phyloP scores from a whole-genome alignment of 1,139 yeast species.

The Scheffersomyces lignicola region DNA sequence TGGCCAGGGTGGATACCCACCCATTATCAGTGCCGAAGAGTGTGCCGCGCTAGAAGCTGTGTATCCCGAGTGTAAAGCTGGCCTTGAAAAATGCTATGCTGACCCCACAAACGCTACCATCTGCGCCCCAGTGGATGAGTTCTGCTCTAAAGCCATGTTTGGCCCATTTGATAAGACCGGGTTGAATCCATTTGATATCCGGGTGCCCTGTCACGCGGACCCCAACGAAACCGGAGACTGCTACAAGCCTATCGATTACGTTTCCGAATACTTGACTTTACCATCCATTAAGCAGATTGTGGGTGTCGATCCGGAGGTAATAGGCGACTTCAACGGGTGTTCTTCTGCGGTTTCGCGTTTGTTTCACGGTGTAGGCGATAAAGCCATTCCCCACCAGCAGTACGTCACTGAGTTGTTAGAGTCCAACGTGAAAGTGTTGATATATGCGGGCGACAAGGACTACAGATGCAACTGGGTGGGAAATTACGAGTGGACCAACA shows the following conservation, averaged over 20 bases:
- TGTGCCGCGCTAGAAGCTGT: conserved; percentile 53
- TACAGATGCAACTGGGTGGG: conserved; percentile 43
- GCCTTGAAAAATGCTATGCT: conserved; percentile 58
- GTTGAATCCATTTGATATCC: conserved; percentile 67
- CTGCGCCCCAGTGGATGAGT: conserved; percentile 55
- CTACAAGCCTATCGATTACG: conserved; percentile 55
- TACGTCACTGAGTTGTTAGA: conserved; percentile 60
- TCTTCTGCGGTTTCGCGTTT: conserved; percentile 54
- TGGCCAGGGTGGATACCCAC: conserved; percentile 67
- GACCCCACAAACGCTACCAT: conserved; percentile 41
- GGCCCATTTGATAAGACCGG: conserved; percentile 60
- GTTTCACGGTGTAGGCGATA: conserved; percentile 62
- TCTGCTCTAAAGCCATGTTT: conserved; percentile 38
- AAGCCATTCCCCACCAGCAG: conserved; percentile 63
- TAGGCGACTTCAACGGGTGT: conserved; percentile 54
- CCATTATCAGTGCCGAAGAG: conserved; percentile 56
- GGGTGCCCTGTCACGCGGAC: conserved; percentile 52
- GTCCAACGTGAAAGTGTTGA: conserved; percentile 38
- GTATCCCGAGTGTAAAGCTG: conserved; percentile 50
- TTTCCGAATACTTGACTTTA: conserved; percentile 59
- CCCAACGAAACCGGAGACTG: conserved; percentile 46
- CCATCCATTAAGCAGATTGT: conserved; percentile 60
- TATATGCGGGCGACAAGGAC: conserved; percentile 43
- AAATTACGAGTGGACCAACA: conserved; percentile 36
- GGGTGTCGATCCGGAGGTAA: conserved; percentile 47